A percentile compares a stretch with the other conserved stretches of the same genome.
Conservation (phyloP, 768 basidiomycete genomes). For the Ramaria sp. region DNA sequence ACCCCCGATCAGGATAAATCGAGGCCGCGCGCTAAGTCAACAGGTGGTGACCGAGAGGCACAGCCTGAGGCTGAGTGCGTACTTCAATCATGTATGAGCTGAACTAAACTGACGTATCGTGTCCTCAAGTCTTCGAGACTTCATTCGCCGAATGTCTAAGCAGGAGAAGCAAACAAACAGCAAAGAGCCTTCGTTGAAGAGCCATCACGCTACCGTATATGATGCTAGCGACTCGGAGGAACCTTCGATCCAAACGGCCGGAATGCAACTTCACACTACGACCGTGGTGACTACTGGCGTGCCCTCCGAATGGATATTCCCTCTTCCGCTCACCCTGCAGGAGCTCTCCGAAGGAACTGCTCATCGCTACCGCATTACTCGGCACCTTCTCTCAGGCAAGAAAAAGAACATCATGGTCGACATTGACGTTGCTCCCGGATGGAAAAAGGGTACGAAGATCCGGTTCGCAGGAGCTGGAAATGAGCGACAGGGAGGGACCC, state of each 20-base stretch:
- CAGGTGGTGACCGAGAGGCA: neutral
- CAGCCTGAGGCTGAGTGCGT: conserved; percentile 7
- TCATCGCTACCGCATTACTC: conserved; percentile 50
- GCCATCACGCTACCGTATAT: conserved; percentile 5
- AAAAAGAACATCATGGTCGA: conserved; percentile 47
- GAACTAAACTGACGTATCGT: neutral
- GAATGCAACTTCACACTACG: conserved; percentile 20
- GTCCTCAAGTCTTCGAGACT: neutral
- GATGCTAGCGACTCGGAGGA: conserved; percentile 1
- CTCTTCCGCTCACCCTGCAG: conserved; percentile 48
- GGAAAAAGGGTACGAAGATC: conserved; percentile 48
- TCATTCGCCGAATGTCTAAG: conserved; percentile 7
- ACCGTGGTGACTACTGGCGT: conserved; percentile 28
- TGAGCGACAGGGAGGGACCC: conserved; percentile 42
- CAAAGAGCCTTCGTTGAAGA: conserved; percentile 1
- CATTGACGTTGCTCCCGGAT: conserved; percentile 51
- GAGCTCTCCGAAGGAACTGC: conserved; percentile 48
- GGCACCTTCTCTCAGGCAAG: conserved; percentile 37
- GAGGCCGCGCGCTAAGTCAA: neutral
- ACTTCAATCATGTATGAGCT: neutral
- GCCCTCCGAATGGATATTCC: conserved; percentile 51
- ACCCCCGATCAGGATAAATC: neutral
- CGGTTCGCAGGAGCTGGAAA: conserved; percentile 57
- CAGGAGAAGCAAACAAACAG: neutral
- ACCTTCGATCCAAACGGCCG: conserved; percentile 21